Conservation (phyloP, 1,139 yeast genomes). For the Petasospora fabianii region DNA sequence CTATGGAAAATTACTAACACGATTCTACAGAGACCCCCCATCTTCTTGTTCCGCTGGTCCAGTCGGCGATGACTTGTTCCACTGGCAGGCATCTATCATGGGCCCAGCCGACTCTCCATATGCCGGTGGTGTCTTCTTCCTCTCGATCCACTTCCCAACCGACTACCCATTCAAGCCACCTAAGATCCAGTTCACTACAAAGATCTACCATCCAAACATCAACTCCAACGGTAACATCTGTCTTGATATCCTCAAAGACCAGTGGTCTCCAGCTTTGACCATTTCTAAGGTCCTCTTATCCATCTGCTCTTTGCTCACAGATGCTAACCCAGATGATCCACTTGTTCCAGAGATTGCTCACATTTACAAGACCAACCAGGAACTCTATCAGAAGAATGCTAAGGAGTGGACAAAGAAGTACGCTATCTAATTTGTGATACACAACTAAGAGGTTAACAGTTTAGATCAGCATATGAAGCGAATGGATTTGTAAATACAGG, state of each 20-base stretch:
- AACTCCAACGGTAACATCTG: conserved; percentile 86
- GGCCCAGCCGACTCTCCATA: conserved; percentile 94
- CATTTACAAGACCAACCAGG: conserved; percentile 89
- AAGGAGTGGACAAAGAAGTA: conserved; percentile 98
- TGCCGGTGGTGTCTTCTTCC: conserved; percentile 89
- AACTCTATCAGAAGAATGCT: conserved; percentile 95
- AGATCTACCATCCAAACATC: conserved; percentile 88
- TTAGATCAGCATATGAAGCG: background rate
- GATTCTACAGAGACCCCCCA: conserved; percentile 85
- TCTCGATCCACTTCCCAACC: conserved; percentile 90
- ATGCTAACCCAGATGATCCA: conserved; percentile 99
- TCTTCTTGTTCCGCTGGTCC: conserved; percentile 99
- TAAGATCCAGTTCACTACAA: conserved; percentile 83
- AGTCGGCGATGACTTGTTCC: conserved; percentile 91
- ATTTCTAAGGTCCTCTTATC: conserved; percentile 86
- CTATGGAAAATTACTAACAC: conserved; percentile 31
- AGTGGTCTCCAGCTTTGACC: conserved; percentile 90
- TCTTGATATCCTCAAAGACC: conserved; percentile 80
- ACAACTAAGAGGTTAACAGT: no score
- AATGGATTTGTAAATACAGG: conserved; percentile 14
- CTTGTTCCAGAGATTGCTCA: conserved; percentile 98
- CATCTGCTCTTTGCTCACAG: conserved; percentile 87
- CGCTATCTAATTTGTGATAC: conserved; percentile 88
- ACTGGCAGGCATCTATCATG: conserved; percentile 97
- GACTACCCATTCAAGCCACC: conserved; percentile 96